phyloP scores from a whole-genome alignment of 2,329 filamentous ascomycete species.

The Stagonosporopsis cucurbitacearum region DNA sequence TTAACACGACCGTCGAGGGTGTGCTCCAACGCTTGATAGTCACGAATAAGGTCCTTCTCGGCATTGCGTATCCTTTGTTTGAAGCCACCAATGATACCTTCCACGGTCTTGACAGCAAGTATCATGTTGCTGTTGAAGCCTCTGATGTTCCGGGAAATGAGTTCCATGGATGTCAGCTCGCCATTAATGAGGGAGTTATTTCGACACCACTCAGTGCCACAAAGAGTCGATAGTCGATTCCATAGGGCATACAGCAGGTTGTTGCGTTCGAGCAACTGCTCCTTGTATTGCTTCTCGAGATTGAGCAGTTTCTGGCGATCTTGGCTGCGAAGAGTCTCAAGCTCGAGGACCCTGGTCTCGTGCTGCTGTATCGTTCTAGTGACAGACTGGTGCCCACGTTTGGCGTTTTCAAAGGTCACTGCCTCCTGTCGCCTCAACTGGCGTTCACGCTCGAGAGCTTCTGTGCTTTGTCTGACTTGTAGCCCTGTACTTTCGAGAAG shows the following conservation, averaged over 20 bases:
- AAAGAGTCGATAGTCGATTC: conserved; percentile 84
- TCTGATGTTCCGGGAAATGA: conserved; percentile 82
- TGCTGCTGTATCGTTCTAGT: conserved; percentile 85
- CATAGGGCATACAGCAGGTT: conserved; percentile 86
- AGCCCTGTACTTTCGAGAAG: conserved; percentile 88
- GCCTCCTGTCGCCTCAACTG: conserved; percentile 84
- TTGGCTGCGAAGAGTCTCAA: conserved; percentile 78
- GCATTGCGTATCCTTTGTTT: conserved; percentile 79
- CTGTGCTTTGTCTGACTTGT: conserved; percentile 82
- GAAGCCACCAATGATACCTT: conserved; percentile 78
- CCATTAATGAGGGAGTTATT: conserved; percentile 88
- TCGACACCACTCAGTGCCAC: conserved; percentile 90
- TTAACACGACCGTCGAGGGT: conserved; percentile 80
- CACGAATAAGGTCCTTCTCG: conserved; percentile 89
- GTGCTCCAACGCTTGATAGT: conserved; percentile 85
- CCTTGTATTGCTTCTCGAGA: conserved; percentile 81
- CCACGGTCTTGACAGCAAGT: conserved; percentile 84
- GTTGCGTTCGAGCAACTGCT: conserved; percentile 89
- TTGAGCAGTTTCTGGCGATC: conserved; percentile 78
- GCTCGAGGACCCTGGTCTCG: conserved; percentile 81
- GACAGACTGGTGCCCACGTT: conserved; percentile 86
- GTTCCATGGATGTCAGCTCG: conserved; percentile 82
- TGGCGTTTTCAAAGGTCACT: conserved; percentile 83
- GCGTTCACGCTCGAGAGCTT: conserved; percentile 90
- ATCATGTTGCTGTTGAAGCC: conserved; percentile 91